phyloP scores from a whole-genome alignment of 2,329 filamentous ascomycete genomes.

The Penicillium capsulatum region DNA sequence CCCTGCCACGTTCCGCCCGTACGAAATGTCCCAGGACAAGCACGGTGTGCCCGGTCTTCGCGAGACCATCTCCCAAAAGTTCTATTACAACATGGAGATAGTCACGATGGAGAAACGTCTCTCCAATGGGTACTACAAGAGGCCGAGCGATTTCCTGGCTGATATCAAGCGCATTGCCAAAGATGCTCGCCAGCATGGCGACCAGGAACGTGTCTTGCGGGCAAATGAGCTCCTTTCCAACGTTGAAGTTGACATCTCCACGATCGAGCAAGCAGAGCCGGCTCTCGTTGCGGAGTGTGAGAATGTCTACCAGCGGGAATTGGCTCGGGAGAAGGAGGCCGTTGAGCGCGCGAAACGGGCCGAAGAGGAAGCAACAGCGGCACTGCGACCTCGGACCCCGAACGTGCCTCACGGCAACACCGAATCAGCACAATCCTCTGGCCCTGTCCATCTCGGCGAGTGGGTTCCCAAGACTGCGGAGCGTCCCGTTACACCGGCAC shows the following conservation, averaged over 20 bases:
- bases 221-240: slow-evolving; percentile 90
- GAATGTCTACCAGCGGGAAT: slow-evolving; percentile 68
- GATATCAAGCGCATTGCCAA: slow-evolving; percentile 82
- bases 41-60: slow-evolving; percentile 72
- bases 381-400: slow-evolving; percentile 46
- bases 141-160: slow-evolving; percentile 80
- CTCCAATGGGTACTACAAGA: slow-evolving; percentile 92
- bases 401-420: slow-evolving; percentile 52
- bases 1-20: slow-evolving; percentile 65
- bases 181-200: slow-evolving; percentile 77
- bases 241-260: slow-evolving; percentile 86
- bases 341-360: neutral
- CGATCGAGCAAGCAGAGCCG: slow-evolving; percentile 64
- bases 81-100: slow-evolving; percentile 92
- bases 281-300: slow-evolving; percentile 70
- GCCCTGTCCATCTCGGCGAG: slow-evolving; percentile 61
- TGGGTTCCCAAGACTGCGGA: slow-evolving; percentile 55
- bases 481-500: slow-evolving; percentile 54
- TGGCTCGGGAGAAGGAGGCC: slow-evolving; percentile 58
- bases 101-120: slow-evolving; percentile 92
- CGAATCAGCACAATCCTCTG: slow-evolving; percentile 48
- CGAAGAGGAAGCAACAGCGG: slow-evolving; percentile 22
- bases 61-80: slow-evolving; percentile 72
- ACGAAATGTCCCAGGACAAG: slow-evolving; percentile 72
- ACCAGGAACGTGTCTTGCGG: slow-evolving; percentile 75